phyloP scores from a whole-genome alignment of 2,329 filamentous ascomycete genomes.

The Paecilomyces niveus region DNA sequence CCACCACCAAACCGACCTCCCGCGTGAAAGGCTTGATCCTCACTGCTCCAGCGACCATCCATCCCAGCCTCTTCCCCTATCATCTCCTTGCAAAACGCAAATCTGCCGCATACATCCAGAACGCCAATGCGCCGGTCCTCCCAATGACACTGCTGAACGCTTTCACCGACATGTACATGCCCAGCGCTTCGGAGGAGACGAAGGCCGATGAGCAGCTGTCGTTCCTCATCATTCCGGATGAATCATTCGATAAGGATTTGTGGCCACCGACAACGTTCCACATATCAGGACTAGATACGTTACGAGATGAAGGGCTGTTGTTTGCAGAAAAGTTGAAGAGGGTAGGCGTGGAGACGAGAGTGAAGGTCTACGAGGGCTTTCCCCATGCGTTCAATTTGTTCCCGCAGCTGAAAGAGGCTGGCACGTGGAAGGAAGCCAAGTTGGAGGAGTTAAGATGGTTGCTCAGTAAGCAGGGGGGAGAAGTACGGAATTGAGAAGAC shows the following conservation, averaged over 20 bases:
- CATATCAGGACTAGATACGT: not conserved
- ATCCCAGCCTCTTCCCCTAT: not conserved
- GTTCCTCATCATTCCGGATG: not conserved
- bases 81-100: not conserved
- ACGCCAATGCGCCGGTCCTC: not conserved
- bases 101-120: not conserved
- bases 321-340: conserved; percentile 1
- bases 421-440: not conserved
- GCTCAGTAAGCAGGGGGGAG: not conserved
- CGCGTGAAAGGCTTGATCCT: not conserved
- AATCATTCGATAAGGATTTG: not conserved
- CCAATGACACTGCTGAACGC: not conserved
- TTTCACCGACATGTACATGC: not conserved
- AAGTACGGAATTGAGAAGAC: not conserved
- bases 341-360: not conserved
- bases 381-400: not conserved
- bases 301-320: not conserved
- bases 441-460: not conserved
- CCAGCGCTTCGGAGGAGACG: not conserved
- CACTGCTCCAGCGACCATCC: not conserved
- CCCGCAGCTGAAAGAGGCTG: not conserved
- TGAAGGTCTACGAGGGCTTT: not conserved
- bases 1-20: not conserved
- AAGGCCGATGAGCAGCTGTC: not conserved
- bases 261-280: not conserved